Evolutionary conservation across 257 asterid species (phyloP), one percentile per base, ranked within the genome.

Genomic region (Solanum lycopersicoides): DNA sequence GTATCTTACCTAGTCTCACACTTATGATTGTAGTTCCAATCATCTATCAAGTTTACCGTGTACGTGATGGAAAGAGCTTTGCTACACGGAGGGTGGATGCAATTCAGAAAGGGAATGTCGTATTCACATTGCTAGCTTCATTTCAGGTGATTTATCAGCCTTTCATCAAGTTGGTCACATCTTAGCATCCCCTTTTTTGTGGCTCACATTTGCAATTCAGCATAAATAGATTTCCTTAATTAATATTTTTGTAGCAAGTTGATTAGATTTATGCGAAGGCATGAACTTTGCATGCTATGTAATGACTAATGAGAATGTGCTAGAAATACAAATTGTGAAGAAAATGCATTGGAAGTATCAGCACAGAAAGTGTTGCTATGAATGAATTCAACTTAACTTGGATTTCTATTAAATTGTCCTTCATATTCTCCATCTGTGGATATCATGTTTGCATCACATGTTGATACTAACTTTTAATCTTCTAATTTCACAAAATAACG

Each of bases 81-180:
- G 99, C 99, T 86, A 97, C 99, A 86, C 93, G 99, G 91, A 95
- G 93, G 89, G 99, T 97, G 88, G 99, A 96, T 42, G 99, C 99
- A 86, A 92, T 97, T 86, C 99, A 97, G 90, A 95, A 94, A 86
- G 99, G 98, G 88, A 94, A 92, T 32, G 92, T 96, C 44, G 91
- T 97, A 71, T 97, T 97, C 87, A 93, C 93, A 66, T 84, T 97
- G 89, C 34, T 92, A 87, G 98, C 98, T 91, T 97, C 99, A 77
- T 97, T 97, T 92, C 99, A 97, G 97, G 99, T 96, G 91, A 89
- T 87, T n/a, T 86, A 80, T 80, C 86, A 60, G 82, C 47, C 35
- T 86, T 47, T n/a, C 13, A 45, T 75, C 88, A 75, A 74, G 50
- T 74, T 86, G 76, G 50, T 86, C 74, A 65, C 86, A 82, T 82